phyloP scores from a whole-genome alignment of 768 basidiomycete species.

The Cystofilobasidium ferigula region DNA sequence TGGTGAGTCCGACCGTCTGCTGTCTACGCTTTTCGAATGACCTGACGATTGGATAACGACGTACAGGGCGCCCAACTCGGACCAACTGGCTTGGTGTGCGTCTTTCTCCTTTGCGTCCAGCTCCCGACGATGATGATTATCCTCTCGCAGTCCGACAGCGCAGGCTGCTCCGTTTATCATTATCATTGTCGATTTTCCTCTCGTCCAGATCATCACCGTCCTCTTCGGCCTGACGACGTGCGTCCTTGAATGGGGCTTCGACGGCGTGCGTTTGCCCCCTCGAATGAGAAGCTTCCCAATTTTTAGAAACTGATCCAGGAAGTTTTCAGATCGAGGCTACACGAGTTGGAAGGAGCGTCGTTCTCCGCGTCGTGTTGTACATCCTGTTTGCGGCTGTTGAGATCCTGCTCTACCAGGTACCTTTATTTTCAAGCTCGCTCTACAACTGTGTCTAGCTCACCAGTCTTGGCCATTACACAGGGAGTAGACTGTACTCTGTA shows the following conservation, averaged over 20 bases:
- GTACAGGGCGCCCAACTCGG: constrained; percentile 51
- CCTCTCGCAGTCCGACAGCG: constrained; percentile 47
- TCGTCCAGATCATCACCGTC: constrained; percentile 62
- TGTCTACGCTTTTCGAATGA: not conserved
- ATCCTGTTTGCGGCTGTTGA: constrained; percentile 53
- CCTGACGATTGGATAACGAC: not conserved
- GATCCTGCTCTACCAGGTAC: constrained; percentile 66
- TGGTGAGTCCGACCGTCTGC: constrained; percentile 31
- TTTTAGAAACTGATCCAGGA: not conserved
- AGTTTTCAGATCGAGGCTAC: constrained; percentile 35
- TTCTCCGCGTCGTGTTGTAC: constrained; percentile 53
- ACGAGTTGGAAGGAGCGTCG: constrained; percentile 55
- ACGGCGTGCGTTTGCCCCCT: constrained; percentile 33
- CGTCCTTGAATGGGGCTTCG: constrained; percentile 61
- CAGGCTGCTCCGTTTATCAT: constrained; percentile 54
- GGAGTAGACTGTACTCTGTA: constrained; percentile 43
- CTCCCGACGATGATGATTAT: constrained; percentile 6
- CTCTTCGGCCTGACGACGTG: constrained; percentile 51
- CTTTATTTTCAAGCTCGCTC: constrained; percentile 27
- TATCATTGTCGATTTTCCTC: constrained; percentile 64
- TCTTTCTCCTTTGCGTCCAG: not conserved
- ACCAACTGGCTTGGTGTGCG: constrained; percentile 35
- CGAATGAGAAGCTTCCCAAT: constrained; percentile 3
- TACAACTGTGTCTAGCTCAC: not conserved
- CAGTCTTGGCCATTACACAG: not conserved